Evolutionary conservation across 1,284 basidiomycete species (phyloP), one percentile per base, ranked within the genome.

Genomic region (Leccinum huronense): DNA sequence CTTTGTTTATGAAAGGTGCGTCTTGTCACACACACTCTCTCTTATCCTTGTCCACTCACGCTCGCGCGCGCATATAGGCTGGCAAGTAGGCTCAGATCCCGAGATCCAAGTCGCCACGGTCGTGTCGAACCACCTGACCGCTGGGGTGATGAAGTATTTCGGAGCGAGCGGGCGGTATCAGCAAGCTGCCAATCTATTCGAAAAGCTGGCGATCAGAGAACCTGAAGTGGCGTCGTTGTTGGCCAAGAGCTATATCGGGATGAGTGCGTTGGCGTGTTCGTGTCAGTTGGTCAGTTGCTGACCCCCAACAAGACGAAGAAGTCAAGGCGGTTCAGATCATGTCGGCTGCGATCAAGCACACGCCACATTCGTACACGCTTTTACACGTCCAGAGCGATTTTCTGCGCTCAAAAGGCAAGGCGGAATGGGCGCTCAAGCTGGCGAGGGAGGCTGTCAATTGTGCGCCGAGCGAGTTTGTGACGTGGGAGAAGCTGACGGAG

Each of bases 101-200:
- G 97, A 99, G 78, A 96, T 98, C 40, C 97, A 99, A 76, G 97
- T 99, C 23, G 97, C 97, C 1, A 98, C 96, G 1, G 85, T 96
- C n/a, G 94, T 98, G 5, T 95, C 94, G 42, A 99, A 99, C 76
- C 97, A 99, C 75, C 84, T 99, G 13, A 97, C 95, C 0, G 91
- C 94, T 3, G 97, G 93, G 1, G 87, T 98, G 70, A 86, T 98
- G 82, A 98, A 98, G 76, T 98, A 98, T 78, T 99, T 99, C 75
- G 93, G 95, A 11, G 93, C 97, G 71, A 89, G 93, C 64, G 94
- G 90, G 61, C 83, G 97, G 60, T 95, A 85, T 70, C 90, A 96
- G 63, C 91, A 88, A 58, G 94, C 93, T 1, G 95, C 95, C 3
- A 98, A 98, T 73, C 82, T 99, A 30, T 98, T 99, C 72, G 97